Base-by-base conservation (phyloP, 2,329 filamentous ascomycete genomes). In the Talaromyces sp. region DNA sequence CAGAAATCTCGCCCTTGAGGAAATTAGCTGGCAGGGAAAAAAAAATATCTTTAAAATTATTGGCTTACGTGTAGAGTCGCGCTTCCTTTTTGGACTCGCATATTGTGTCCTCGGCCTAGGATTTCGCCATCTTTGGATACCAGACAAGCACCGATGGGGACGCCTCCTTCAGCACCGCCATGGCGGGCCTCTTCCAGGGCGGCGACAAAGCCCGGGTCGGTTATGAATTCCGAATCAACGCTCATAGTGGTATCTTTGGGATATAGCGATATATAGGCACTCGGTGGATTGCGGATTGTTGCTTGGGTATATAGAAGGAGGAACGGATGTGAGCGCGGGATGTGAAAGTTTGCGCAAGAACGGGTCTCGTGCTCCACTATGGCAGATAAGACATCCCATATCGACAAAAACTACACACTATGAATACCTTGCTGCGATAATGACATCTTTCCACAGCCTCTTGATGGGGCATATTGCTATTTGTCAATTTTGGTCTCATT, bases 71-170 rank as follows among this genome's bases (percentile, higher is more conserved):
- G 89, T 66, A 92, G 81, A 42, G 88, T 90, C 3, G 88, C 81
- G 70, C 87, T 89, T 59, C 83, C 83, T 61, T 87, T 87, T 74
- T 93, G 90, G 19, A 91, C 84, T 60, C 90, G 82, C 86, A 89
- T 86, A 69, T 93, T 93, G 72, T 89, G 89, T 11, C 89, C 89
- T 62, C 83, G 80, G 19, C 89, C 89, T 4, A 92, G 79, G 47
- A 92, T 84, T 65, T 81, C 86, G 63, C 90, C 90, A 66, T 90
- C 84, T 61, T 82, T 83, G 44, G 85, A 83, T n/a, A 92, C 82
- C 28, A 93, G 79, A 62, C 79, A 82, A 51, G 84, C 84, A 51
- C 85, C 85, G 60, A 84, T 81, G 1, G 84, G 84, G 2, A 86
- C 80, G 52, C 84, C 84, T 57, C 84, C 84, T 72, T 87, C 83